phyloP scores from a whole-genome alignment of 805 yeast genomes.

The Kodamaea leandrae region DNA sequence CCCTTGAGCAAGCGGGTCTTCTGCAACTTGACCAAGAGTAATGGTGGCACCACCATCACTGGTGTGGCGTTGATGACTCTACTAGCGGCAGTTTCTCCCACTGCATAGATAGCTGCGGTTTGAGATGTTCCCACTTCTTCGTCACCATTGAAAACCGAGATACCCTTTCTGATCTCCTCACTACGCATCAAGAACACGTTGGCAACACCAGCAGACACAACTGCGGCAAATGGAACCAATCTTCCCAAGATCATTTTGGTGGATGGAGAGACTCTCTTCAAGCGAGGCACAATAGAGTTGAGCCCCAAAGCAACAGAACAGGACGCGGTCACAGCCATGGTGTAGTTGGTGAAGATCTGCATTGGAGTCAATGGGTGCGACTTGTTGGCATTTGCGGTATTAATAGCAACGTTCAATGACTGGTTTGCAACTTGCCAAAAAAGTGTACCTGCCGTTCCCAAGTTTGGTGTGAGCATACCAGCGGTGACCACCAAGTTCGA shows the following conservation, averaged over 20 bases:
- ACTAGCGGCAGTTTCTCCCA: conserved; percentile 94
- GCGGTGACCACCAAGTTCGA: conserved; percentile 93
- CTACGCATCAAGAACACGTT: conserved; percentile 97
- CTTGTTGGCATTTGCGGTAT: conserved; percentile 94
- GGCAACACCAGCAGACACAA: conserved; percentile 93
- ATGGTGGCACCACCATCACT: conserved; percentile 94
- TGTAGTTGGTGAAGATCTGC: conserved; percentile 77
- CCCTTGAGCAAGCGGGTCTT: conserved; percentile 59
- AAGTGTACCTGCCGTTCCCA: conserved; percentile 85
- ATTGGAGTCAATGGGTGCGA: conserved; percentile 82
- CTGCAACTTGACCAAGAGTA: conserved; percentile 76
- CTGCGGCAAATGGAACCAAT: conserved; percentile 97
- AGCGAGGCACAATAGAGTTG: conserved; percentile 83
- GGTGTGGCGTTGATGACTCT: conserved; percentile 97
- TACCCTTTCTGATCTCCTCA: conserved; percentile 87
- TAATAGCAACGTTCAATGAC: conserved; percentile 93
- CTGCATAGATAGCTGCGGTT: conserved; percentile 87
- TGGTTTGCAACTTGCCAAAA: conserved; percentile 99
- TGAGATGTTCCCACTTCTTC: conserved; percentile 68
- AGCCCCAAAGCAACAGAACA: conserved; percentile 95
- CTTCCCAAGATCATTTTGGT: conserved; percentile 76
- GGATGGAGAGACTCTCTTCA: conserved; percentile 65
- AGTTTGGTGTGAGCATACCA: conserved; percentile 95
- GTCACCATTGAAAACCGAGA: conserved; percentile 61
- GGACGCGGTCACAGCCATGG: conserved; percentile 88